Evolutionary conservation across 1,284 basidiomycete species (phyloP), one percentile per base, ranked within the genome.

Genomic region (Puccinia hordei): DNA sequence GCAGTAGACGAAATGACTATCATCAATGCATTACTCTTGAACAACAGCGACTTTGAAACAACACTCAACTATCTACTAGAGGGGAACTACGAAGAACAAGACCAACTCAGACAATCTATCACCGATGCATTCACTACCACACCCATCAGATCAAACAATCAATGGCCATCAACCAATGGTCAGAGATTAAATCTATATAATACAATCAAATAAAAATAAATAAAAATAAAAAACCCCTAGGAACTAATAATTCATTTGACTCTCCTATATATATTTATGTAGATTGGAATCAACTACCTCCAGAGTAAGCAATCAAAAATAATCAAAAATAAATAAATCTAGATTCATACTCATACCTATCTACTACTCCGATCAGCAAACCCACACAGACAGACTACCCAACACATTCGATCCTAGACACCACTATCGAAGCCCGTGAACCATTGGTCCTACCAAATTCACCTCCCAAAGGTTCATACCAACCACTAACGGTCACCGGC

Each of bases 371-470:
- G 0, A 65, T 65, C 73, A 59, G 38, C 53, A 61, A 63, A 15
- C 57, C 59, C 0, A 51, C 57, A 10, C 46, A 75, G 27, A 27
- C 49, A 10, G 27, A 69, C 33, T 53, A 69, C 68, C 24, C 27
- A 49, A 49, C 46, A 13, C 41, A 44, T 44, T 44, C 41, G 10
- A 69, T 49, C 24, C 17, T 71, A 44, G 72, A 73, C 22, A 19
- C 73, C 38, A 55, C 46, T 12, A 61, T 33, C 46, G 79, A 81
- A 44, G 49, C 35, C 65, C 79, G 79, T 53, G 79, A 81, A 33
- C 79, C 79, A 57, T n/a, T 81, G 24, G 79, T 81, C 10, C 49
- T 81, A 27, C 79, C 79, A 19, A 81, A 53, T 41, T 81, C 79
- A 46, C 79, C 79, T 17, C 78, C 78, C 12, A 80, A 81, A 74